Evolutionary conservation across 805 yeast species (phyloP).

Genomic region (Lipomyces starkeyi): DNA sequence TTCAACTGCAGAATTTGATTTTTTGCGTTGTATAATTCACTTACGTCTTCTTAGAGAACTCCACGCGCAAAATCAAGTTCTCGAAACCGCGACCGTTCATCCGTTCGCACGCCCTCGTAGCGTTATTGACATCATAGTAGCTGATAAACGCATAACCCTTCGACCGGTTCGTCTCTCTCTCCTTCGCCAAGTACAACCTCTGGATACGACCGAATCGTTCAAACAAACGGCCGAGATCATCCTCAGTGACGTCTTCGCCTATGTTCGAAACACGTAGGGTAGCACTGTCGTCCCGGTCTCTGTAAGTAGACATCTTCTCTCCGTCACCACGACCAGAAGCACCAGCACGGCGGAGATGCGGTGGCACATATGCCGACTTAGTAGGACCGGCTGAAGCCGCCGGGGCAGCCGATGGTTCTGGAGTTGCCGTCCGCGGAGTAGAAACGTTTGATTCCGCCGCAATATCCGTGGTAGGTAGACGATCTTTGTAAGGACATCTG

Average conservation of each 20-base stretch:
- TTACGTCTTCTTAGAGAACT: slow-evolving; percentile 47
- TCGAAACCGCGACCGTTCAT: slow-evolving; percentile 92
- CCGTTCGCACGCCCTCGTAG: slow-evolving; percentile 74
- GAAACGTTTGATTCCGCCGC: slow-evolving; percentile 45
- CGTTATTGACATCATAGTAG: slow-evolving; percentile 68
- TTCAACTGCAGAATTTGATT: not conserved
- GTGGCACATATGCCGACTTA: slow-evolving; percentile 61
- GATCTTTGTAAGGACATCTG: slow-evolving; percentile 94
- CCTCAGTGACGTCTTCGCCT: slow-evolving; percentile 84
- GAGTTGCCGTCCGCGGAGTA: slow-evolving; percentile 42
- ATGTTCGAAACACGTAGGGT: slow-evolving; percentile 91
- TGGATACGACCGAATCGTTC: slow-evolving; percentile 68
- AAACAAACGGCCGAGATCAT: slow-evolving; percentile 75
- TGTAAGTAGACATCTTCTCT: slow-evolving; percentile 24
- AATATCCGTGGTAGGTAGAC: slow-evolving; percentile 62
- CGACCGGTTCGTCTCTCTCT: slow-evolving; percentile 91
- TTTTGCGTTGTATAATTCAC: slow-evolving; percentile 5
- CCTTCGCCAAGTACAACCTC: slow-evolving; percentile 84
- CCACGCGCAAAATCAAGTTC: slow-evolving; percentile 72
- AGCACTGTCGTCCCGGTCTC: slow-evolving; percentile 79
- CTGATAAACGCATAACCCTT: slow-evolving; percentile 96
- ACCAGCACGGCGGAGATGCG: slow-evolving; percentile 58
- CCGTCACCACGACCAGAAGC: slow-evolving; percentile 48
- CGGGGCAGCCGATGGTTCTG: slow-evolving; percentile 42
- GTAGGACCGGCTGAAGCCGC: slow-evolving; percentile 45